Percentiles rank a stretch among this genome's conserved stretches.
Evolutionary conservation across 805 yeast genomes (phyloP).

Genomic region (Myxozyma melibiosi): DNA sequence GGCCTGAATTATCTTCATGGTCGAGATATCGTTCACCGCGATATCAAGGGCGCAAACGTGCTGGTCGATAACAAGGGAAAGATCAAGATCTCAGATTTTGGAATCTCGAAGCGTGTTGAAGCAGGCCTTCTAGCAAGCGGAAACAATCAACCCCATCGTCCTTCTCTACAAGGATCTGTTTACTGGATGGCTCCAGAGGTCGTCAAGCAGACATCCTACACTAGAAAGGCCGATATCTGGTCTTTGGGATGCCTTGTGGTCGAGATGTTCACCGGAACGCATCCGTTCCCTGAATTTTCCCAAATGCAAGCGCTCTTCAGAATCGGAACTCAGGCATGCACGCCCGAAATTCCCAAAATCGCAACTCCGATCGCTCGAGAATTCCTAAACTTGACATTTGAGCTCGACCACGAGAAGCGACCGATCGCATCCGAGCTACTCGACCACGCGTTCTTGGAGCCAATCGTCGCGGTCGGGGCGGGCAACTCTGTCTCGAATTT

Average conservation of each 20-base stretch:
- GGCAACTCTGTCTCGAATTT: not conserved
- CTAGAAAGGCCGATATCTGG: conserved; percentile 96
- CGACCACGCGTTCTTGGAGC: conserved; percentile 55
- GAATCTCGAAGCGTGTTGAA: conserved; percentile 71
- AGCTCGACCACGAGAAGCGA: conserved; percentile 70
- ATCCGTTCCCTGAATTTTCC: conserved; percentile 91
- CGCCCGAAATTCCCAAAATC: conserved; percentile 73
- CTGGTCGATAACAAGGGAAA: conserved; percentile 77
- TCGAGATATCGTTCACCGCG: conserved; percentile 78
- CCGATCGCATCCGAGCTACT: conserved; percentile 73
- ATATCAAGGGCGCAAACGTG: conserved; percentile 86
- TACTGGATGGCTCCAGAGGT: conserved; percentile 99
- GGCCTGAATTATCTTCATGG: conserved; percentile 77
- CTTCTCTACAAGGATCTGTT: conserved; percentile 89
- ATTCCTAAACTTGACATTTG: conserved; percentile 69
- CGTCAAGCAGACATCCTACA: conserved; percentile 87
- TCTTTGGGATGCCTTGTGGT: conserved; percentile 91
- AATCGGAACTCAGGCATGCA: conserved; percentile 70
- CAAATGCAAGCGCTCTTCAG: conserved; percentile 97
- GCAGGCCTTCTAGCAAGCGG: conserved; percentile 48
- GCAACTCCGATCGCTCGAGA: conserved; percentile 67
- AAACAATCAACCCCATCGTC: conserved; percentile 52
- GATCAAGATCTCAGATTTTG: conserved; percentile 85
- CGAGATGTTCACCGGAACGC: conserved; percentile 95
- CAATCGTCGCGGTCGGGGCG: conserved; percentile 8